phyloP scores from a whole-genome alignment of 306 rosid species.

The Bauhinia variegata region DNA sequence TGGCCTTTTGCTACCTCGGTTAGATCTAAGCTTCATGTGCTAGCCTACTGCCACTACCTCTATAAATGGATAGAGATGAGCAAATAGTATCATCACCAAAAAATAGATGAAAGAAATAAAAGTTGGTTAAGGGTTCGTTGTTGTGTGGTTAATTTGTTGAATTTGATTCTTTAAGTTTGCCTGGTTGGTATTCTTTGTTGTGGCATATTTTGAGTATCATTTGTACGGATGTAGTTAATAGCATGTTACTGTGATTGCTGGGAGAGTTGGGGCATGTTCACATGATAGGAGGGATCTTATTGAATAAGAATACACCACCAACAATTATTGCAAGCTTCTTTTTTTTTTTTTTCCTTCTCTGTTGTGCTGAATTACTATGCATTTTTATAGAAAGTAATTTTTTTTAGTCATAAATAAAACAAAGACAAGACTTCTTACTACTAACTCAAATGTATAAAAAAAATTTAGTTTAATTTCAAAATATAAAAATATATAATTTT shows the following conservation, averaged over 20 bases:
- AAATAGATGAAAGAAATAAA: conserved; percentile 32
- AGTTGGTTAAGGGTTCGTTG: conserved; percentile 6
- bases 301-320: conserved; percentile 34
- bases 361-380: too few relatives aligned
- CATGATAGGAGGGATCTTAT: conserved; percentile 33
- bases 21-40: conserved; percentile 15
- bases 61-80: conserved; percentile 25
- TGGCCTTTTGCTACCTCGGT: conserved; percentile 41
- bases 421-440: too few relatives aligned
- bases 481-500: too few relatives aligned
- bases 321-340: conserved; percentile 29
- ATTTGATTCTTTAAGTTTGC: neutral
- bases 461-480: too few relatives aligned
- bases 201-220: too few relatives aligned
- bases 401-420: too few relatives aligned
- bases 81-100: conserved; percentile 40
- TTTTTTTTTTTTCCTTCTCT: conserved; percentile 21
- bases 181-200: too few relatives aligned
- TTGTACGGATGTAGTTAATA: too few relatives aligned
- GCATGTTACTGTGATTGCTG: neutral
- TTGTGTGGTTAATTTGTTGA: conserved; percentile 11
- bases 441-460: too few relatives aligned
- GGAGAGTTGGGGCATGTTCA: conserved; percentile 12
- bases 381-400: too few relatives aligned
- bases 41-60: too few relatives aligned